A percentile compares a stretch with the other conserved stretches of the same genome.
These are phyloP conservation scores for Backusella westeae DNA, from an alignment of 192 early-diverging fungal genomes.

Conservation along the genomic window DNA sequence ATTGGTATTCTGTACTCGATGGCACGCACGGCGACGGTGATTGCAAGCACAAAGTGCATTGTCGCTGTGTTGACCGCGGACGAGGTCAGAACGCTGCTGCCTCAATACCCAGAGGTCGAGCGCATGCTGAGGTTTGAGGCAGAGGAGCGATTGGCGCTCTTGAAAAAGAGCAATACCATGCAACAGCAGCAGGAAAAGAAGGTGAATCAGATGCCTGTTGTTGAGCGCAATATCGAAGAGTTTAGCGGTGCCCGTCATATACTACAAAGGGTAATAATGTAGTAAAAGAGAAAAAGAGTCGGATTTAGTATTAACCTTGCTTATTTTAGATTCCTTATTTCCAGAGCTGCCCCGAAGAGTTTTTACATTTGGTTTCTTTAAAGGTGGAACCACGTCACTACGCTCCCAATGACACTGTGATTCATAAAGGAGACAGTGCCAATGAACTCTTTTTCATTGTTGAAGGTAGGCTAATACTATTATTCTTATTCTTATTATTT, in stretches of 20 bases:
- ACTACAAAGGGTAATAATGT: background rate
- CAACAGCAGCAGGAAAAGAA: background rate
- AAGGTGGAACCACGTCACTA: conserved; percentile 51
- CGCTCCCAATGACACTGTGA: conserved; percentile 51
- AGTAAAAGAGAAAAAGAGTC: background rate
- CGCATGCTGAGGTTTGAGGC: conserved; percentile 57
- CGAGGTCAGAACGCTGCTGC: conserved; percentile 51
- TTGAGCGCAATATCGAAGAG: conserved; percentile 18
- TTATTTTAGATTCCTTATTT: conserved; percentile 43
- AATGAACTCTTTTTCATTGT: conserved; percentile 74
- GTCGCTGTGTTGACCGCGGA: conserved; percentile 63
- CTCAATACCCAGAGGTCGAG: conserved; percentile 61
- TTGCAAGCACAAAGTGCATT: conserved; percentile 61
- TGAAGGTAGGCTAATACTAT: conserved; percentile 39
- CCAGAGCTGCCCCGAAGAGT: conserved; percentile 40
- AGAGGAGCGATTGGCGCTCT: conserved; percentile 55
- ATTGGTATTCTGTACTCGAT: conserved; percentile 74
- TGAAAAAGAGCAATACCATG: conserved; percentile 34
- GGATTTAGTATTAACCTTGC: background rate
- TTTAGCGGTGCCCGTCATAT: conserved; percentile 12
- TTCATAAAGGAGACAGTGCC: conserved; percentile 60
- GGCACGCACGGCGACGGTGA: conserved; percentile 68
- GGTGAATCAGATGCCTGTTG: background rate
- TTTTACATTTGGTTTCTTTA: conserved; percentile 43
- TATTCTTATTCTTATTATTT: background rate